A percentile compares a stretch with the other conserved stretches of the same genome.
These are phyloP conservation scores for Yarrowia galli DNA, from an alignment of 1,139 yeast genomes.

Conservation along the genomic window DNA sequence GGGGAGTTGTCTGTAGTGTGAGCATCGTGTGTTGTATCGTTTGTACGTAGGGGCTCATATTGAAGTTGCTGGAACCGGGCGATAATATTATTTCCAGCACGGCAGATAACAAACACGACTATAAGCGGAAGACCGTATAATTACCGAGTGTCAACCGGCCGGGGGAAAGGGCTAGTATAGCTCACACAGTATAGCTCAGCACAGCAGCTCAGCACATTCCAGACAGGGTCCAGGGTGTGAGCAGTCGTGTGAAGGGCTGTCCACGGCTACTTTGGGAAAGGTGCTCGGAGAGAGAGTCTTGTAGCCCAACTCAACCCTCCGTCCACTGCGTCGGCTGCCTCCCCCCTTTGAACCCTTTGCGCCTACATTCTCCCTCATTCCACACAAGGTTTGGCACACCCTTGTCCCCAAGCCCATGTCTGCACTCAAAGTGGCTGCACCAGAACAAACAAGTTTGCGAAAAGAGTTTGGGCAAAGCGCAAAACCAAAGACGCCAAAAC, in stretches of 20 bases:
- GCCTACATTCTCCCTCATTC: slow-evolving; percentile 38
- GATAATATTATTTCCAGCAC: too few species aligned
- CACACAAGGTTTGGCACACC: slow-evolving; percentile 19
- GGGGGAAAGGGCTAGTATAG: too few species aligned
- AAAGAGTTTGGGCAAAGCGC: slow-evolving; percentile 6
- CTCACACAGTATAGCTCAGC: not conserved
- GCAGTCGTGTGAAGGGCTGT: too few species aligned
- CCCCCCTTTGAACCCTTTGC: slow-evolving; percentile 12
- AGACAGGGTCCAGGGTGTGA: slow-evolving; percentile 22
- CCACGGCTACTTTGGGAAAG: slow-evolving; percentile 7
- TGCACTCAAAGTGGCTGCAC: slow-evolving; percentile 23
- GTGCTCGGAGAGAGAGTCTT: too few species aligned
- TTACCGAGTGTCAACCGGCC: too few species aligned
- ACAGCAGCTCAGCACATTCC: slow-evolving; percentile 14
- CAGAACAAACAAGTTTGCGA: slow-evolving; percentile 33
- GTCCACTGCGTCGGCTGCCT: slow-evolving; percentile 27
- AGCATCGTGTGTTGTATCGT: too few species aligned
- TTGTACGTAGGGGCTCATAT: too few species aligned
- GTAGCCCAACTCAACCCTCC: too few species aligned
- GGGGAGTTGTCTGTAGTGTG: too few species aligned
- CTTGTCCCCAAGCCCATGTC: slow-evolving; percentile 34
- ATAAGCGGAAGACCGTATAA: too few species aligned
- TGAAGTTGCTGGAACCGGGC: too few species aligned
- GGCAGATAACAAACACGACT: too few species aligned
- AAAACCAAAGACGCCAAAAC: slow-evolving; percentile 20